Base-by-base conservation (phyloP, 192 early-diverging fungal species). In the Coemansia sp. region DNA sequence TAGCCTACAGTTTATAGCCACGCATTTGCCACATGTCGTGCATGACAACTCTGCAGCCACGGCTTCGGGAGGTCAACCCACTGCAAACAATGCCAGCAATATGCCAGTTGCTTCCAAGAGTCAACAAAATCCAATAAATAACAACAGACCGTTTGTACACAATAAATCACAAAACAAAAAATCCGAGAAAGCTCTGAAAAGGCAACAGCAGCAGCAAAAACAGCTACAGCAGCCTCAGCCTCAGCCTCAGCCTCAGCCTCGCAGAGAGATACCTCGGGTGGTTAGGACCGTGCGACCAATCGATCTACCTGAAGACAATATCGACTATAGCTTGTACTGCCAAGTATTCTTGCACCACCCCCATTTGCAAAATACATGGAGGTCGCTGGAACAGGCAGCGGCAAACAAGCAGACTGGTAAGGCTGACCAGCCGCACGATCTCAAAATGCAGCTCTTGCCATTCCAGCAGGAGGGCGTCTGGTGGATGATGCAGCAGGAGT, bases 381-480 rank as follows among this genome's bases (percentile, higher is more conserved):
- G 74, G 57, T 60, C 55, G 28, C 70, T 76, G 42, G 25, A 51
- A 13, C 48, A 21, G 26, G 13, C 10, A 7, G 26, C 48, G 10
- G 48, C 48, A 1, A 26, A 46, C 4, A n/a, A 20, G 35, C 61
- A 59, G 25, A 37, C 37, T 3, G 18, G 37, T 21, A 69, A 42
- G 58, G 64, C 73, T 15, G 84, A 84, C 0, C 93, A 95, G 64
- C 93, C 94, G 10, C 63, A 63, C 2, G 75, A 86, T 3, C 73
- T 96, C 16, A 87, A 75, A 35, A 84, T 95, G 28, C 81, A 84
- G 40, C 87, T 98, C 33, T 68, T 98, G 29, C 94, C 94, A 12
- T 98, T 95, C 73, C 95, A 98, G 73, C 84, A 82, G 23, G 89
- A 94, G 72, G 92, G 93, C 26, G 77, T 96, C 58, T 81, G 78